phyloP scores from a whole-genome alignment of 768 basidiomycete species.

The Termitomyces sp. region DNA sequence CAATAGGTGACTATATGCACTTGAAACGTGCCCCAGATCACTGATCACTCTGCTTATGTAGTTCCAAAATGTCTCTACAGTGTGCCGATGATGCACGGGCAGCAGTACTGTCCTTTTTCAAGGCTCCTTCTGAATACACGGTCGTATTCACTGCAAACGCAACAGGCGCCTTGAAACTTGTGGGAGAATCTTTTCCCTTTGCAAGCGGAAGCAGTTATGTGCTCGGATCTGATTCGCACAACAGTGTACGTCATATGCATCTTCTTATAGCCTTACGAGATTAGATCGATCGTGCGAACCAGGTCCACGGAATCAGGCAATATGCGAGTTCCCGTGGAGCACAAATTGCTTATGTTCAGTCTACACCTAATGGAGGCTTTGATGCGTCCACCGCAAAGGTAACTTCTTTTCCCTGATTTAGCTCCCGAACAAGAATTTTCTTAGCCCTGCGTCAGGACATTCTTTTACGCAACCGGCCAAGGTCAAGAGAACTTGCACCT shows the following conservation, averaged over 20 bases:
- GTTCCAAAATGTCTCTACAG: slow-evolving; percentile 64
- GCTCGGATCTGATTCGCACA: slow-evolving; percentile 75
- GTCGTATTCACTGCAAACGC: slow-evolving; percentile 83
- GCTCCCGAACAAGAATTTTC: slow-evolving; percentile 15
- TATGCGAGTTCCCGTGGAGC: slow-evolving; percentile 57
- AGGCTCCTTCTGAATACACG: slow-evolving; percentile 69
- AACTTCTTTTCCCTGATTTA: slow-evolving; percentile 4
- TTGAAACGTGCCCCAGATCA: not conserved
- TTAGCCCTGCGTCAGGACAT: slow-evolving; percentile 38
- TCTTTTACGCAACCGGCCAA: slow-evolving; percentile 45
- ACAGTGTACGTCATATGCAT: slow-evolving; percentile 46
- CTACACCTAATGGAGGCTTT: slow-evolving; percentile 61
- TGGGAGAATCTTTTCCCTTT: slow-evolving; percentile 81
- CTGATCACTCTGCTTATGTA: slow-evolving; percentile 21
- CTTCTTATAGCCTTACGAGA: not conserved
- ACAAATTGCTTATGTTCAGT: slow-evolving; percentile 57
- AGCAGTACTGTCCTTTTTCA: slow-evolving; percentile 73
- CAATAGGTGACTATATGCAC: slow-evolving; percentile 57
- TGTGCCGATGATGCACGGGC: slow-evolving; percentile 66
- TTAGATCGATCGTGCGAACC: not conserved
- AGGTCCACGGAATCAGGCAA: slow-evolving; percentile 70
- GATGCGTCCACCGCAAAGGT: slow-evolving; percentile 57
- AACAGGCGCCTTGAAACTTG: slow-evolving; percentile 71
- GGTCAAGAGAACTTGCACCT: slow-evolving; percentile 36
- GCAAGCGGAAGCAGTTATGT: slow-evolving; percentile 51